Evolutionary conservation across 371 early-diverging fungal genomes (phyloP).

Genomic region (Mucor plumbeus): DNA sequence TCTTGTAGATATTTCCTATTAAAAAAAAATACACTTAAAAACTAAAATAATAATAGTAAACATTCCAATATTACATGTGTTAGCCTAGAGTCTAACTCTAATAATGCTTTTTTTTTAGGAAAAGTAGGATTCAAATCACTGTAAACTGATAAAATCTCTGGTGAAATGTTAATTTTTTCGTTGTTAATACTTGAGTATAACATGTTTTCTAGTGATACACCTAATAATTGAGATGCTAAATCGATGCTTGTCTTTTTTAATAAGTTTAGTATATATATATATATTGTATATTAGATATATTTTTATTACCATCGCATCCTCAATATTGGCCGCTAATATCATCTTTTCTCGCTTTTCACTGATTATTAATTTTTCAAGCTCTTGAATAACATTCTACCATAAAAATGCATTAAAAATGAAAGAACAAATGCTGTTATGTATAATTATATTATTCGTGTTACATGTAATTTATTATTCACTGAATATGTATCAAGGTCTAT

Average conservation of each 20-base stretch:
- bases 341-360: constrained; percentile 26
- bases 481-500: constrained; percentile 24
- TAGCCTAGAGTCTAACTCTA: constrained; percentile 26
- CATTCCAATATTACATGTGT: constrained; percentile 25
- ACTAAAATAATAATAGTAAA: constrained; percentile 12
- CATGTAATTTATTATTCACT: constrained; percentile 26
- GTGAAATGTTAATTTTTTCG: constrained; percentile 19
- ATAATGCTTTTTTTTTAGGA: constrained; percentile 27
- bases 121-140: constrained; percentile 27
- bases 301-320: constrained; percentile 48
- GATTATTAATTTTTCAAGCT: constrained; percentile 21
- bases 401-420: constrained; percentile 7
- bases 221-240: constrained; percentile 25
- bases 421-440: not conserved
- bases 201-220: constrained; percentile 34
- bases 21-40: not conserved
- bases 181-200: constrained; percentile 27
- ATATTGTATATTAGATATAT: too few species aligned
- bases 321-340: constrained; percentile 48
- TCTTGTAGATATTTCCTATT: constrained; percentile 33
- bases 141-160: constrained; percentile 20
- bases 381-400: constrained; percentile 21
- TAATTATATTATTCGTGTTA: constrained; percentile 10
- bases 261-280: not conserved
- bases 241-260: constrained; percentile 25